phyloP scores from a whole-genome alignment of 2,329 filamentous ascomycete genomes.

The Trichoderma sp. region DNA sequence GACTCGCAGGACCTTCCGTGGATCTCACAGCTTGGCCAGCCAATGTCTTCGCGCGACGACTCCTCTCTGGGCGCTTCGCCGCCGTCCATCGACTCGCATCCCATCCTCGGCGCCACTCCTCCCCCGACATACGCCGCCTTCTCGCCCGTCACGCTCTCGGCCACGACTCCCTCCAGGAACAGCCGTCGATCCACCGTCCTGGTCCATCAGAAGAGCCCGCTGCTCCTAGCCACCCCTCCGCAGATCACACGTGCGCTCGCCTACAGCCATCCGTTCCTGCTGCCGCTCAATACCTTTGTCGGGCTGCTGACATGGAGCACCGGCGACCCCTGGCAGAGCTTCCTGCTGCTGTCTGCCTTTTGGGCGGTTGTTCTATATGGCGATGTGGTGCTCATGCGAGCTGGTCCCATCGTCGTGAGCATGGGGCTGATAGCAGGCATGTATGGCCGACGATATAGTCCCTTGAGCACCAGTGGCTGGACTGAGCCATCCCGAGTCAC shows the following conservation, averaged over 20 bases:
- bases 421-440: slow-evolving; percentile 82
- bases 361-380: slow-evolving; percentile 89
- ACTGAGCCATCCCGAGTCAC: slow-evolving; percentile 50
- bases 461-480: slow-evolving; percentile 83
- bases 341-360: slow-evolving; percentile 80
- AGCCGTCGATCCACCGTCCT: slow-evolving; percentile 85
- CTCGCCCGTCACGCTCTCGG: slow-evolving; percentile 78
- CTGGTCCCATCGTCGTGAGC: slow-evolving; percentile 83
- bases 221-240: slow-evolving; percentile 90
- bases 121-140: slow-evolving; percentile 85
- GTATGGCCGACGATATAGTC: slow-evolving; percentile 89
- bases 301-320: slow-evolving; percentile 94
- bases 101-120: slow-evolving; percentile 42
- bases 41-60: slow-evolving; percentile 48
- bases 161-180: slow-evolving; percentile 62
- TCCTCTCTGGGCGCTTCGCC: slow-evolving; percentile 41
- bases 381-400: slow-evolving; percentile 77
- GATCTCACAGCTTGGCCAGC: slow-evolving; percentile 51
- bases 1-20: slow-evolving; percentile 50
- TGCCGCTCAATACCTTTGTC: slow-evolving; percentile 82
- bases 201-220: slow-evolving; percentile 93
- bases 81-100: slow-evolving; percentile 40
- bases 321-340: slow-evolving; percentile 95
- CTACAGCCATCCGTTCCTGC: slow-evolving; percentile 92
- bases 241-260: slow-evolving; percentile 92